Conservation (phyloP, 352 stramenopile species). For the Pythium aphanidermatum region DNA sequence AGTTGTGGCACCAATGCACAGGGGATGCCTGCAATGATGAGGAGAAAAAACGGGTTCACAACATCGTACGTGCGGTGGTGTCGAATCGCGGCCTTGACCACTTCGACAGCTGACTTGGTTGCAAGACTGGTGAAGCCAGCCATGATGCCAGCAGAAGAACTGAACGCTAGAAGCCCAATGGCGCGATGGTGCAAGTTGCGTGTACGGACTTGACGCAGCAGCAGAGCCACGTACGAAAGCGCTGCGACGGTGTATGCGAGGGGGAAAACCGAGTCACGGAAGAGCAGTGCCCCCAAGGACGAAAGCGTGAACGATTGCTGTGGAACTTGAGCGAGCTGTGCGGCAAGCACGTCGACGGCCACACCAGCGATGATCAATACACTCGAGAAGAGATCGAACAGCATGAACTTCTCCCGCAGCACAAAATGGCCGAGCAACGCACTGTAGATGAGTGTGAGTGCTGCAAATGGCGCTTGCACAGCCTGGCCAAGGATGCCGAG, state of each 20-base stretch:
- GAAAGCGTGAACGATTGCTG: constrained; percentile 51
- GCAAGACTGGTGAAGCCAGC: constrained; percentile 69
- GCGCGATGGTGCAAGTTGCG: constrained; percentile 46
- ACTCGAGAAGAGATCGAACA: constrained; percentile 50
- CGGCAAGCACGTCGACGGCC: constrained; percentile 52
- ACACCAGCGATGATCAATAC: constrained; percentile 60
- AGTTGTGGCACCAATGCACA: constrained; percentile 57
- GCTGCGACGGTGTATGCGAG: constrained; percentile 41
- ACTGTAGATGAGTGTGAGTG: constrained; percentile 77
- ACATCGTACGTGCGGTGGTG: constrained; percentile 35
- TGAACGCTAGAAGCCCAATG: constrained; percentile 58
- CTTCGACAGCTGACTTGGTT: constrained; percentile 69
- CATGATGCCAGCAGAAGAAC: constrained; percentile 68
- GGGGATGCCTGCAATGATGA: constrained; percentile 53
- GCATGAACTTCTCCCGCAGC: constrained; percentile 41
- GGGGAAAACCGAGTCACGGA: constrained; percentile 52
- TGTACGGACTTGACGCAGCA: constrained; percentile 49
- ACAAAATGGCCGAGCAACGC: constrained; percentile 61
- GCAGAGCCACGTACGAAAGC: constrained; percentile 38
- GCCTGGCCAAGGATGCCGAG: constrained; percentile 68
- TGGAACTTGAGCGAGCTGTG: constrained; percentile 35
- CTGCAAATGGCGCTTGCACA: constrained; percentile 72
- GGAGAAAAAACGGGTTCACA: constrained; percentile 64
- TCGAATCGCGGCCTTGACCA: constrained; percentile 43
- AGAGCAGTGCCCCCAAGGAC: constrained; percentile 38